Evolutionary conservation across 306 rosid species (phyloP), one percentile per base, ranked within the genome.

Genomic region (Oemleria cerasiformis): DNA sequence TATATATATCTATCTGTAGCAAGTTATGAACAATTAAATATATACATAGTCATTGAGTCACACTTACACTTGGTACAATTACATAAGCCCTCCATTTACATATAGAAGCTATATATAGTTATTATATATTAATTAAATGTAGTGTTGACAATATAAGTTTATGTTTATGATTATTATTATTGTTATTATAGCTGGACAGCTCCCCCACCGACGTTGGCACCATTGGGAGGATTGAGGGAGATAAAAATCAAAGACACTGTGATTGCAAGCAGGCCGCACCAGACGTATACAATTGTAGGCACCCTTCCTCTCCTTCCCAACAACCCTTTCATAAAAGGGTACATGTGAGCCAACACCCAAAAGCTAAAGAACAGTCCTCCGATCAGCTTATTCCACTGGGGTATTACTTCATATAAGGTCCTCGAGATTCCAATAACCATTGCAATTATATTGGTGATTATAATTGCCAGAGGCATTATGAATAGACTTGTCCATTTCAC

Each of bases 261-360:
- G 64, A 92, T 89, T 30, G 97, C 83, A 60, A 87, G 79, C 77
- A 92, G 77, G 2, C 97, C 96, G 10, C 88, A 59, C 97, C 97
- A 91, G 4, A 91, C 96, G 61, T 73, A 84, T 17, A 92, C 63
- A 48, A 92, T 87, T 0, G 97, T 92, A 2, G 97, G 96, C 6
- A 91, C 79, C 66, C 81, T 85, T 79, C 97, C 97, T 81, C 86
- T 87, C 78, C 89, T 84, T 23, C 97, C 96, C 96, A 88, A 86
- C 80, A 91, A 79, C n/a, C 97, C 97, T 82, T 91, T 91, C 71
- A 83, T 86, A 77, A 91, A 91, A 13, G 97, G 97, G 80, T 91
- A 91, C 92, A 88, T 86, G 54, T 91, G 97, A 71, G 87, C 83
- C 87, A 91, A 45, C 41, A 91, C 97, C 97, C 97, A 91, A 15